Evolutionary conservation across 192 early-diverging fungal genomes (phyloP), one percentile per base, ranked within the genome.

Genomic region (Coemansia asiatica): DNA sequence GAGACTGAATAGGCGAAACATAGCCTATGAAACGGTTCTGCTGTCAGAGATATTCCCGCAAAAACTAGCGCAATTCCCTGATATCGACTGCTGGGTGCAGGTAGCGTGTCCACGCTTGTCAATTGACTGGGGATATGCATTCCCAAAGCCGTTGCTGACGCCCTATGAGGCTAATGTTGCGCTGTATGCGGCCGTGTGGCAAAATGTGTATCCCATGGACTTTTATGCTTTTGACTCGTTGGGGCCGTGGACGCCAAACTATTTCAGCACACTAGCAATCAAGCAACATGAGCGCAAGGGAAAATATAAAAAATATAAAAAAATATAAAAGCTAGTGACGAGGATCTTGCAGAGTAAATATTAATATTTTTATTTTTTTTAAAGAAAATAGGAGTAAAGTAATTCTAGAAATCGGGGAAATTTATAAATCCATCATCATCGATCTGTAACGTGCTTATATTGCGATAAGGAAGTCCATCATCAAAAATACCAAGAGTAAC

Each of bases 81-180:
- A 94, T 66, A 84, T 94, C 54, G 91, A 92, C 63, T 90, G 87
- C 40, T 97, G 93, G 90, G 90, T 99, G 53, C 97, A 99, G 73
- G 89, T 96, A 53, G 91, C 94, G 0, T 99, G 97, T 71, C 97
- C 97, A 49, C 82, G 97, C 18, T 83, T 99, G 28, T 96, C 94
- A 1, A 99, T 99, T 47, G 97, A 99, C 75, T 99, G 97, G 97
- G 97, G 97, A 0, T 94, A 97, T 81, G 91, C 94, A 4, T 99
- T 96, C 72, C 63, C 89, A 4, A 93, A 90, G 63, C 95, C 97
- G 22, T 74, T 99, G 38, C 76, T 99, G 53, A 92, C 91, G 16
- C 95, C 97, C 0, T 99, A 99, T 66, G 97, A 99, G 75, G 92
- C 92, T 23, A 89, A 93, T 0, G 93, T 99, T 29, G 91, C 88